Conservation (phyloP, 108 stramenopile genomes). For the Tribonema minus region DNA sequence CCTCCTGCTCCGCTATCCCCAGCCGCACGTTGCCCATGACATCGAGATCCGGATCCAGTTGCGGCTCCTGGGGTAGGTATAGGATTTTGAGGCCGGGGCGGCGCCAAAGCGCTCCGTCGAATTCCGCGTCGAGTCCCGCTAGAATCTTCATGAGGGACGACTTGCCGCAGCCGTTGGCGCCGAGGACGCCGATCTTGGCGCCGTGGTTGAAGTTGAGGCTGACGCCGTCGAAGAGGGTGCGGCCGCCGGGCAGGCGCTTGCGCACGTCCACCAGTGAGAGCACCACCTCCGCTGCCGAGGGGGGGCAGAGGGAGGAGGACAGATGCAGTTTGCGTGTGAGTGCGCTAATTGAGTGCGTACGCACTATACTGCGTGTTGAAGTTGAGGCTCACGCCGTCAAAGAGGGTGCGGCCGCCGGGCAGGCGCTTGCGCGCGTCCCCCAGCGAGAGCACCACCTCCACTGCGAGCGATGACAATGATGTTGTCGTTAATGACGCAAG, state of each 20-base stretch:
- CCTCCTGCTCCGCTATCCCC: constrained; percentile 49
- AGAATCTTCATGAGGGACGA: constrained; percentile 48
- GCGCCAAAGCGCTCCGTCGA: constrained; percentile 42
- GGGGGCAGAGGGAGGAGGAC: no score
- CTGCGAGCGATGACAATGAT: no score
- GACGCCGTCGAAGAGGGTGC: constrained; percentile 29
- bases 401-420: constrained; percentile 36
- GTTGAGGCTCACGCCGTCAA: constrained; percentile 39
- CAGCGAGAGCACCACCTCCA: constrained; percentile 16
- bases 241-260: no score
- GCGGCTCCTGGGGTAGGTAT: constrained; percentile 54
- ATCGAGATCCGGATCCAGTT: constrained; percentile 36
- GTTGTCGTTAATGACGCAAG: no score
- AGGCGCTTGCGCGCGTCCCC: constrained; percentile 21
- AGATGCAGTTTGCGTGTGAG: no score
- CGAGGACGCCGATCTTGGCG: constrained; percentile 54
- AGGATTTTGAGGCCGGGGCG: constrained; percentile 31
- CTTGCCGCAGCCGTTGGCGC: constrained; percentile 53
- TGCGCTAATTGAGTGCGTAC: no score
- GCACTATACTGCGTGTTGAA: no score
- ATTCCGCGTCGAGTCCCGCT: constrained; percentile 48
- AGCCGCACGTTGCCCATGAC: constrained; percentile 39
- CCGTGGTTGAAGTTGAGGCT: constrained; percentile 45
- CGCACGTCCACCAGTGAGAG: no score
- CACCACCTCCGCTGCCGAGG: no score